Conservation (phyloP, 2,329 filamentous ascomycete species). For the Penicillium sp. region DNA sequence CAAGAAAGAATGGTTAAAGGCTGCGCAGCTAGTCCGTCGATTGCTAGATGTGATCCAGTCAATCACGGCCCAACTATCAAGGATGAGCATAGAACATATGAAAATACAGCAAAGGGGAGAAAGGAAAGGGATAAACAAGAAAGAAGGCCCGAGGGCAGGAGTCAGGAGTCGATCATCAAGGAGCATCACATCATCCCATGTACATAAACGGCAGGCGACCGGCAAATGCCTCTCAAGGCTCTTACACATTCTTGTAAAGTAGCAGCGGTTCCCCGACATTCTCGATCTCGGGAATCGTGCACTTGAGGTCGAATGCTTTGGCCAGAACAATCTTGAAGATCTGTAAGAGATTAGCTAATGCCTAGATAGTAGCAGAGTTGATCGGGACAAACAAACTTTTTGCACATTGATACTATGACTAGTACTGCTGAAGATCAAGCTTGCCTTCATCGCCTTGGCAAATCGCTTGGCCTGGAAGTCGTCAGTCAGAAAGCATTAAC, state of each 20-base stretch:
- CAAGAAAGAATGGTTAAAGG: slow-evolving; percentile 10
- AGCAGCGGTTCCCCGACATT: slow-evolving; percentile 95
- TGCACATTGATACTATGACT: slow-evolving; percentile 99
- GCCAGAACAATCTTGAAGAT: slow-evolving; percentile 99
- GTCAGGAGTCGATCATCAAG: slow-evolving; percentile 36
- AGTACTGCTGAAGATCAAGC: slow-evolving; percentile 96
- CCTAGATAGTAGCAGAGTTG: slow-evolving; percentile 11
- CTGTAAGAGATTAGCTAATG: slow-evolving; percentile 52
- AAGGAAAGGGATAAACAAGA: slow-evolving; percentile 23
- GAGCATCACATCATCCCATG: slow-evolving; percentile 42
- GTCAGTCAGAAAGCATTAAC: slow-evolving; percentile 27
- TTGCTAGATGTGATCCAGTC: not conserved
- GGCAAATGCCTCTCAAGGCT: slow-evolving; percentile 13
- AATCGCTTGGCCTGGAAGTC: slow-evolving; percentile 78
- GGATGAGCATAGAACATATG: slow-evolving; percentile 21
- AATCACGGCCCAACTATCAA: not conserved
- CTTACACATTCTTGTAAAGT: slow-evolving; percentile 70
- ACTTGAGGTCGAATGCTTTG: slow-evolving; percentile 98
- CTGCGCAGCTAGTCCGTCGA: not conserved
- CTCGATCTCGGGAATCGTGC: slow-evolving; percentile 98
- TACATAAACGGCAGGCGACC: slow-evolving; percentile 36
- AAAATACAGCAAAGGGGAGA: slow-evolving; percentile 27
- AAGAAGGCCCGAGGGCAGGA: slow-evolving; percentile 21
- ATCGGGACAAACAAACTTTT: slow-evolving; percentile 66
- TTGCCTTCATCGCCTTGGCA: slow-evolving; percentile 97